phyloP scores from a whole-genome alignment of 2,329 filamentous ascomycete species.

The Escovopsis sp. region DNA sequence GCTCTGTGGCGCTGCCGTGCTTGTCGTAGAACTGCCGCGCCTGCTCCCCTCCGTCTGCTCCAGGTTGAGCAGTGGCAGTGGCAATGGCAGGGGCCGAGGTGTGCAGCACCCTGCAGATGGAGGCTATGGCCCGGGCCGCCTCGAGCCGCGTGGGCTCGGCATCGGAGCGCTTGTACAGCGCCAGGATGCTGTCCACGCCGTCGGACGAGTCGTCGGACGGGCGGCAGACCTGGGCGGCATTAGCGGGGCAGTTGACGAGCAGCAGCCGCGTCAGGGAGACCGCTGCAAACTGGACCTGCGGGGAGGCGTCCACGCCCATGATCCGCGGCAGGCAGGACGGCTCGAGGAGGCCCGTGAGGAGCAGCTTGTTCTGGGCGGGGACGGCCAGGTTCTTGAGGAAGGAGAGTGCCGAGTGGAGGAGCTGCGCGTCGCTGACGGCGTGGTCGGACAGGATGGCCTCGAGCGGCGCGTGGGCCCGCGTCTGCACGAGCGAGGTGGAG shows the following conservation, averaged over 20 bases:
- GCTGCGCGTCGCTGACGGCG: constrained; percentile 29
- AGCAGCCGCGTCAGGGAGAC: constrained; percentile 44
- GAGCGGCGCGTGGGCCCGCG: constrained; percentile 29
- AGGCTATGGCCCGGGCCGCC: constrained; percentile 37
- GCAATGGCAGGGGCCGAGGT: constrained; percentile 11
- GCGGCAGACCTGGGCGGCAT: constrained; percentile 34
- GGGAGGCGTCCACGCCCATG: constrained; percentile 34
- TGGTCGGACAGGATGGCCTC: constrained; percentile 28
- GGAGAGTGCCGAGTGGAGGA: constrained; percentile 41
- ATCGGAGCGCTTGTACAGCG: constrained; percentile 24
- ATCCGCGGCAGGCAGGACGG: constrained; percentile 34
- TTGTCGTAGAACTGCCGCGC: constrained; percentile 27
- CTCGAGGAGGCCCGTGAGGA: constrained; percentile 34
- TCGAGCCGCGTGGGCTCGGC: constrained; percentile 43
- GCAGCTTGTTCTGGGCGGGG: constrained; percentile 36
- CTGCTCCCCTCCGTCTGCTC: background rate
- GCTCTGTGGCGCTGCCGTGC: constrained; percentile 25
- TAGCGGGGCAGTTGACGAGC: constrained; percentile 35
- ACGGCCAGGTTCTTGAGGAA: constrained; percentile 53
- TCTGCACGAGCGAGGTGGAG: constrained; percentile 34
- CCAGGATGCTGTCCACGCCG: constrained; percentile 22
- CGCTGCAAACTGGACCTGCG: constrained; percentile 45
- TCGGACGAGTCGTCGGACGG: constrained; percentile 14
- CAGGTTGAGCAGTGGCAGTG: background rate
- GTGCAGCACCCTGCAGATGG: constrained; percentile 41